phyloP scores from a whole-genome alignment of 768 basidiomycete genomes.

The Mycena haematopus region DNA sequence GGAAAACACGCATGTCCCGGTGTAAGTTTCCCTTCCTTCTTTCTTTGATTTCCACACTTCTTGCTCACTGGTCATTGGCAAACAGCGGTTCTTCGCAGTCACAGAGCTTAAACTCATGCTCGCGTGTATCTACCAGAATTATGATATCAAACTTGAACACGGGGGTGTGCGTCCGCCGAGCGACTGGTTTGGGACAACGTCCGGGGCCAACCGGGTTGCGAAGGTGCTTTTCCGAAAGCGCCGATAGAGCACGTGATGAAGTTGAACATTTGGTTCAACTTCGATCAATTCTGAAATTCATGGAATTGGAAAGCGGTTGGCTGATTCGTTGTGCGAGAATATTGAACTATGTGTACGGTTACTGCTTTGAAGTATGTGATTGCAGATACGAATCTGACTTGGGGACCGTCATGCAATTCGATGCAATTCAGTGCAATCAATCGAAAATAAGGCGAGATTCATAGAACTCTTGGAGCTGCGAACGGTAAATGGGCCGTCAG shows the following conservation, averaged over 20 bases:
- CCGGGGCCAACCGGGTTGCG: slow-evolving; percentile 34
- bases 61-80: not conserved
- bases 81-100: slow-evolving; percentile 51
- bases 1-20: slow-evolving; percentile 28
- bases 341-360: no score
- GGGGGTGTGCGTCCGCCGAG: slow-evolving; percentile 36
- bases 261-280: no score
- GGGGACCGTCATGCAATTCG: no score
- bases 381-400: no score
- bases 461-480: slow-evolving; percentile 69
- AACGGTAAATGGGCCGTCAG: not conserved
- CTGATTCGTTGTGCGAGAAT: no score
- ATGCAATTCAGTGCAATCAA: no score
- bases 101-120: slow-evolving; percentile 51
- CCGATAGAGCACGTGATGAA: no score
- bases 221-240: slow-evolving; percentile 38
- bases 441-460: no score
- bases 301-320: no score
- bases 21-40: slow-evolving; percentile 16
- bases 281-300: no score
- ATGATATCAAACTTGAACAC: slow-evolving; percentile 47
- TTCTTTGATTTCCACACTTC: not conserved
- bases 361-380: no score
- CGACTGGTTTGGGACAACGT: slow-evolving; percentile 33
- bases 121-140: slow-evolving; percentile 47